Base-by-base conservation (phyloP, 805 yeast species). In the Ogataea allantospora region DNA sequence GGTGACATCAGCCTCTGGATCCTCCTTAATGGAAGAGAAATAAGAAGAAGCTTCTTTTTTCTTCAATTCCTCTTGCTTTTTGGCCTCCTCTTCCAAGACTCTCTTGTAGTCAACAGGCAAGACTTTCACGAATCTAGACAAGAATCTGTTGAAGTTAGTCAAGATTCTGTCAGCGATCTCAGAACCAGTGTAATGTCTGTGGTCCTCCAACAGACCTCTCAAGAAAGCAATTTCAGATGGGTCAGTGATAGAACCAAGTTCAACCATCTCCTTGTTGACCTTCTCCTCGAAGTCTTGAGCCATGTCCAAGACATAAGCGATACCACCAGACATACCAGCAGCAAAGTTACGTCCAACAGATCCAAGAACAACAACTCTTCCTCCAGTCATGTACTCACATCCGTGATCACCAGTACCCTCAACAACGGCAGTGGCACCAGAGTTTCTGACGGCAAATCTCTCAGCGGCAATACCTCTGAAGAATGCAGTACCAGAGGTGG, bases 281-380 rank as follows among this genome's bases (percentile, higher is more conserved):
- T 82, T 82, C 46, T 79, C 78, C 45, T 71, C 71, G 57, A 91
- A 89, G 60, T 88, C 96, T 60, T 89, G 96, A 35, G 93, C 97
- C 71, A 91, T 85, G 55, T 89, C 95, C 54, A 91, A 73, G 43
- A 95, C 97, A 59, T 91, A 91, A 11, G 96, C 95, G 63, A 93
- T 91, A 78, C 99, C 99, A 67, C 99, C 99, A 54, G 97, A 89
- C 84, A 93, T 93, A 72, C 99, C 99, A 40, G 99, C 96, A 45
- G 86, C 96, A 62, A 85, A 85, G 71, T 88, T 83, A 47, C 97
- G 79, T 42, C 96, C 97, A 54, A 96, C 86, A 43, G 80, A 68
- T 31, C 97, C 96, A 51, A 91, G 75, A 32, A 91, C 88, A 58
- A 91, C 88, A 46, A 93, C 96, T 55, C 98, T 80, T 62, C 99